Conservation (phyloP, 2,329 filamentous ascomycete species). For the Monosporascus sp. region DNA sequence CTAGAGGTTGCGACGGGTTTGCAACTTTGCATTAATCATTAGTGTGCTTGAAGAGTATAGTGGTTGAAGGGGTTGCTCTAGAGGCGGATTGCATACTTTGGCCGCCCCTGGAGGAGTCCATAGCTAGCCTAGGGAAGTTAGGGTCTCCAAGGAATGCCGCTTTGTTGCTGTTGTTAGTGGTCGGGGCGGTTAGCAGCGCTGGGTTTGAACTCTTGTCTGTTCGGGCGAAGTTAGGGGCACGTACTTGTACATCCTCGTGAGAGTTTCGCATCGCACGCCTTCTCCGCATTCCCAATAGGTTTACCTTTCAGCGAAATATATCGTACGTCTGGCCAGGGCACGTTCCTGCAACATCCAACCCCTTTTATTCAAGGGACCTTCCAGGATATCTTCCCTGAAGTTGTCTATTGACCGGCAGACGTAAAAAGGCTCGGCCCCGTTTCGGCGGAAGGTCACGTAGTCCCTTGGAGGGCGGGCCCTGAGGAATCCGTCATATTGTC, state of each 20-base stretch:
- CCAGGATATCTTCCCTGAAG: slow-evolving; percentile 28
- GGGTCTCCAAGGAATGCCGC: slow-evolving; percentile 25
- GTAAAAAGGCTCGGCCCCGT: slow-evolving; percentile 13
- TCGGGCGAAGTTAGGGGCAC: slow-evolving; percentile 2
- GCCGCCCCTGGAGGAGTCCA: slow-evolving; percentile 6
- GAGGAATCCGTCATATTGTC: slow-evolving; percentile 18
- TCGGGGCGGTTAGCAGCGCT: not conserved
- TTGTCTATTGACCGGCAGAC: slow-evolving; percentile 28
- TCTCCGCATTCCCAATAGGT: slow-evolving; percentile 35
- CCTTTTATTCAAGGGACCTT: slow-evolving; percentile 25
- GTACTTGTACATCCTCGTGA: slow-evolving; percentile 29
- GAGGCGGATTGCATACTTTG: slow-evolving; percentile 6
- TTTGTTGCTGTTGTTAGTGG: slow-evolving; percentile 11
- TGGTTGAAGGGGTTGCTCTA: no score
- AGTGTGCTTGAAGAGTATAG: no score
- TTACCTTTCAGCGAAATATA: slow-evolving; percentile 32
- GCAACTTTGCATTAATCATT: no score
- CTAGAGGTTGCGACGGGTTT: no score
- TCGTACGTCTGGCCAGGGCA: slow-evolving; percentile 30
- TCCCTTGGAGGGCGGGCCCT: not conserved
- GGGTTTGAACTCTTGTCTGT: no score
- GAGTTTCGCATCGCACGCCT: slow-evolving; percentile 30
- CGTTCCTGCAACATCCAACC: slow-evolving; percentile 38
- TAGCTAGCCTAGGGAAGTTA: slow-evolving; percentile 15
- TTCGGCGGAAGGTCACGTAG: slow-evolving; percentile 1